These are phyloP conservation scores for Hyphopichia pseudoburtonii DNA, from an alignment of 1,139 yeast species.

Conservation along the genomic window DNA sequence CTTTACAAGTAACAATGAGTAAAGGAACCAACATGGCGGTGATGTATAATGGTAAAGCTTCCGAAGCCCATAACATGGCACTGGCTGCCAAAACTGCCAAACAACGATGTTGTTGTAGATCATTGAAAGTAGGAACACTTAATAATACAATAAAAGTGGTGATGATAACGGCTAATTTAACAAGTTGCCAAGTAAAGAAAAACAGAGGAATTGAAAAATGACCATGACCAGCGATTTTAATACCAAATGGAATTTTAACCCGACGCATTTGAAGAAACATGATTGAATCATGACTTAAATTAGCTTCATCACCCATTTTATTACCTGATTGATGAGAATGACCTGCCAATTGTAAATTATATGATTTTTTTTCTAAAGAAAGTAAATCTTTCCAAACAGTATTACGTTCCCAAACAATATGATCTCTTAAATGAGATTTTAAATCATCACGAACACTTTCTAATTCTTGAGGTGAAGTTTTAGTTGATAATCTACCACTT, in stretches of 20 bases:
- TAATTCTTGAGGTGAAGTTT: conserved; percentile 32
- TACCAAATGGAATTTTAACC: conserved; percentile 16
- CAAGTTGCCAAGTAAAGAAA: conserved; percentile 32
- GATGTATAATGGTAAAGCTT: conserved; percentile 83
- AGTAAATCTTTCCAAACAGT: conserved; percentile 97
- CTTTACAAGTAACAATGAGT: conserved; percentile 69
- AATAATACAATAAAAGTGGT: conserved; percentile 49
- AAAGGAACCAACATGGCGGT: conserved; percentile 83
- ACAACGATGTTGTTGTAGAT: conserved; percentile 70
- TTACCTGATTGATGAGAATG: conserved; percentile 19
- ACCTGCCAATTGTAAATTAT: conserved; percentile 32
- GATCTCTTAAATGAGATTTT: conserved; percentile 78
- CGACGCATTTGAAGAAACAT: conserved; percentile 24
- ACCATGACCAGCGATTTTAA: conserved; percentile 17
- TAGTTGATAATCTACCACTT: conserved; percentile 30
- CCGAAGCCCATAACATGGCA: conserved; percentile 91
- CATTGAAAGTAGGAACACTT: conserved; percentile 59
- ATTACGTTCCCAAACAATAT: conserved; percentile 93
- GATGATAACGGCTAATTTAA: conserved; percentile 48
- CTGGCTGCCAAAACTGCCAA: conserved; percentile 78
- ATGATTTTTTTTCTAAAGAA: conserved; percentile 69
- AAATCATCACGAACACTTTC: conserved; percentile 65
- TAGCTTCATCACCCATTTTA: conserved; percentile 36
- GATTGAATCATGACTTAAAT: conserved; percentile 17
- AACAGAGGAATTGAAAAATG: conserved; percentile 26